Evolutionary conservation across 257 asterid genomes (phyloP).

Genomic region (Solanum appendiculatum): DNA sequence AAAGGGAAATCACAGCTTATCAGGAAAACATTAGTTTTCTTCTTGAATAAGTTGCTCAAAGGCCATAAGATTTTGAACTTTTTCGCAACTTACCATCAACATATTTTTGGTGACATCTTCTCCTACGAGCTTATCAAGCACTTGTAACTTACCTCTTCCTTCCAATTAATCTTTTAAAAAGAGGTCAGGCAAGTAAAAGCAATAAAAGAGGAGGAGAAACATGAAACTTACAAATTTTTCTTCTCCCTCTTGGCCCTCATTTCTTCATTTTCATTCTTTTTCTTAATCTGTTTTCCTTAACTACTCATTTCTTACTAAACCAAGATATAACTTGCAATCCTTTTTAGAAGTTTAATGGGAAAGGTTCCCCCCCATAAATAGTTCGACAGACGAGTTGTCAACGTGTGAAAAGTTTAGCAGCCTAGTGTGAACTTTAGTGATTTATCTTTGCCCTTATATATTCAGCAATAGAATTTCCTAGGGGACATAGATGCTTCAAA

Average conservation of each 20-base stretch:
- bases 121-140: not conserved
- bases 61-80: not conserved
- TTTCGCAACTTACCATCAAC: not conserved
- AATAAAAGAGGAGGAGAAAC: not conserved
- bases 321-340: not conserved
- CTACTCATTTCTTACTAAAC: not conserved
- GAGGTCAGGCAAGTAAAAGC: not conserved
- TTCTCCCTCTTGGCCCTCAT: not conserved
- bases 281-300: not conserved
- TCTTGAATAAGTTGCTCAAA: not conserved
- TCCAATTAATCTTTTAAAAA: not conserved
- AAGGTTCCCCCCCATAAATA: not conserved
- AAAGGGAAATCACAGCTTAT: not conserved
- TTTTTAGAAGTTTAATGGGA: not conserved
- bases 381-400: not conserved
- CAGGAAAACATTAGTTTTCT: not conserved
- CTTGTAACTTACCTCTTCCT: not conserved
- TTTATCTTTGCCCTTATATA: not conserved
- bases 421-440: not conserved
- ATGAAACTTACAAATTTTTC: not conserved
- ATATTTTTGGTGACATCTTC: not conserved
- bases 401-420: not conserved
- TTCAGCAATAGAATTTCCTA: not conserved
- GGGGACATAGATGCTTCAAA: not conserved
- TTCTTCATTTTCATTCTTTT: not conserved